Evolutionary conservation across 768 basidiomycete genomes (phyloP).

Genomic region (Serpula lacrymans): DNA sequence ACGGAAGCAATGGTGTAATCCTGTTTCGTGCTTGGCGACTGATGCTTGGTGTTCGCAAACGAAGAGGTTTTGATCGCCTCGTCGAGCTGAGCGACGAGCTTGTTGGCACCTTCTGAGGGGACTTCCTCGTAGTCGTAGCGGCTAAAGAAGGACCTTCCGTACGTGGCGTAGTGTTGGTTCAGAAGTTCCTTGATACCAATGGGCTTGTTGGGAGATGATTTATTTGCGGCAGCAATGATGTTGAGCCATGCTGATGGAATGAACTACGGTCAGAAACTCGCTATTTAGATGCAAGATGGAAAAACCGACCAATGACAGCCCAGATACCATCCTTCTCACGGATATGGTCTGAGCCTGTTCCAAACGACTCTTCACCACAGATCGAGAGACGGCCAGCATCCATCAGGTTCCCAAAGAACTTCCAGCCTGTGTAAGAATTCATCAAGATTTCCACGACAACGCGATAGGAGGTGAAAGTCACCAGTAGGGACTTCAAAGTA

Average conservation of each 20-base stretch:
- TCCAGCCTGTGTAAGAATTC: conserved; percentile 81
- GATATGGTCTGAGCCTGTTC: conserved; percentile 99
- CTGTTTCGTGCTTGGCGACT: conserved; percentile 60
- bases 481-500: conserved; percentile 97
- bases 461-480: too few relatives aligned
- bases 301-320: conserved; percentile 83
- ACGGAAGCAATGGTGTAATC: conserved; percentile 75
- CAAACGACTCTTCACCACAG: conserved; percentile 98
- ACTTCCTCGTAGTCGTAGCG: conserved; percentile 99
- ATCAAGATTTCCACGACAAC: conserved; percentile 1
- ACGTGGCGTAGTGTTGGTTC: conserved; percentile 81
- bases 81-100: conserved; percentile 78
- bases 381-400: conserved; percentile 97
- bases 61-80: conserved; percentile 61
- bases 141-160: conserved; percentile 98
- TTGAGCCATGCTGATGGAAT: conserved; percentile 85
- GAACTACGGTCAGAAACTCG: conserved; percentile 3
- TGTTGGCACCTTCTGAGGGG: conserved; percentile 83
- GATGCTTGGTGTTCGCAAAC: conserved; percentile 66
- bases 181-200: conserved; percentile 91
- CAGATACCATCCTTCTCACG: conserved; percentile 99
- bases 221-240: conserved; percentile 89
- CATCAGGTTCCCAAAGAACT: conserved; percentile 99
- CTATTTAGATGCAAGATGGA: conserved; percentile 2
- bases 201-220: conserved; percentile 66